Base-by-base conservation (phyloP, 108 stramenopile genomes). In the Poteriospumella lacustris region DNA sequence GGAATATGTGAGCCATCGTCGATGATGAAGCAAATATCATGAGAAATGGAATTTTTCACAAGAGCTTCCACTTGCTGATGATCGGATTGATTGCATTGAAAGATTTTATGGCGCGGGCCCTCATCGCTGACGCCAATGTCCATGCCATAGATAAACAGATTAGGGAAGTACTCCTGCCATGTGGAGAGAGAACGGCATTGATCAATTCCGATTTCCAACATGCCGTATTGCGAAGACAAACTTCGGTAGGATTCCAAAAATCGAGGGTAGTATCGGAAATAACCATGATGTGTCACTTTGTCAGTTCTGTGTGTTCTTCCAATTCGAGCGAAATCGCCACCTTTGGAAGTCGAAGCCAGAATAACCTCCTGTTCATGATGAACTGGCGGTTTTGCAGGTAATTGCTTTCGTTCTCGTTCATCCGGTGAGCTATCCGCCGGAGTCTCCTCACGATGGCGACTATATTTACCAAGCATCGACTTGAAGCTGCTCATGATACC, bases 1-100 rank as follows among this genome's bases (percentile, higher is more conserved):
- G 80, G 80, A 24, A 40, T 38, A 59, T 81, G 80, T n/a, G 58
- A 44, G 24, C 76, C 80, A 58, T 81, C 80, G 76, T 81, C 80
- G 38, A 81, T 58, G 40, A 81, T 77, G 26, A 81, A 31, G 26
- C 43, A 73, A 29, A 73, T 5, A 12, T 3, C 9, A 31, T 73
- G 70, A 12, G 38, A 33, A 9, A 73, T 56, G 12, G 28, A n/a
- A 56, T 73, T 73, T 26, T 42, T 39, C 15, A 41, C 41, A 1
- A 60, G n/a, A 39, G 73, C 28, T 42, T 60, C 29, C 19, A 76
- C 1, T 12, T 64, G 58, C 15, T 1, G 33, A 1, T 12, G 43
- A 36, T 81, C 64, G 59, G 44, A 40, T 1, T 24, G 39, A 75
- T 76, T 52, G 56, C 34, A 34, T 19, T 39, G 41, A 2, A 68